These are phyloP conservation scores for Suillus luteus DNA, from an alignment of 768 basidiomycete genomes.

Conservation along the genomic window DNA sequence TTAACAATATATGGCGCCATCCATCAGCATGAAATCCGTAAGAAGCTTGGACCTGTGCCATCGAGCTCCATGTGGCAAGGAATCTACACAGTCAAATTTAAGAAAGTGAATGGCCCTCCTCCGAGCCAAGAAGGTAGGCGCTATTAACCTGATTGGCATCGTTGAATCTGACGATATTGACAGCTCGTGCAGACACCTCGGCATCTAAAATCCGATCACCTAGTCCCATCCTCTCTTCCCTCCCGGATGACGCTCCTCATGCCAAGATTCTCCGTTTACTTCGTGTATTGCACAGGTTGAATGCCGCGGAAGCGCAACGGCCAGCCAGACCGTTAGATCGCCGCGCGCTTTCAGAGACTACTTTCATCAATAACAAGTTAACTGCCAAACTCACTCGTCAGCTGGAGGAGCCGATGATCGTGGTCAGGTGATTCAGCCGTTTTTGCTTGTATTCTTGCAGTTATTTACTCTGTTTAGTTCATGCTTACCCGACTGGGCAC, in stretches of 20 bases:
- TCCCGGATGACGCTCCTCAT: conserved; percentile 83
- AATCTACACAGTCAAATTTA: conserved; percentile 89
- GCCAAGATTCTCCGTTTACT: conserved; percentile 90
- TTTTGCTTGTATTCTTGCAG: background rate
- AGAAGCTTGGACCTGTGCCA: conserved; percentile 63
- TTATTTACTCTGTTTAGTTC: conserved; percentile 51
- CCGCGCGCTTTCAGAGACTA: conserved; percentile 69
- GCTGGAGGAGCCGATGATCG: conserved; percentile 98
- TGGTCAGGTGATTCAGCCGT: conserved; percentile 71
- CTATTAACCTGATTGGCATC: background rate
- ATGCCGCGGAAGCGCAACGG: conserved; percentile 72
- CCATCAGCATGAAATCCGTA: conserved; percentile 85
- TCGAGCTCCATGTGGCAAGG: conserved; percentile 86
- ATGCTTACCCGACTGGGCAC: conserved; percentile 96
- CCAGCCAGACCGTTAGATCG: conserved; percentile 47
- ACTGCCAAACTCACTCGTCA: conserved; percentile 98
- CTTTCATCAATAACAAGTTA: conserved; percentile 97
- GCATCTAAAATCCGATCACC: conserved; percentile 58
- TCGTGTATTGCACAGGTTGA: conserved; percentile 83
- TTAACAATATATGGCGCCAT: conserved; percentile 96
- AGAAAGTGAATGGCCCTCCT: conserved; percentile 84
- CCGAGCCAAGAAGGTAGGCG: conserved; percentile 61
- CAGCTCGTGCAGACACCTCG: conserved; percentile 37
- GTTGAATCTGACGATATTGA: conserved; percentile 11
- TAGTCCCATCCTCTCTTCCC: conserved; percentile 69